Conservation (phyloP, 192 early-diverging fungal species). For the Coemansia sp. region DNA sequence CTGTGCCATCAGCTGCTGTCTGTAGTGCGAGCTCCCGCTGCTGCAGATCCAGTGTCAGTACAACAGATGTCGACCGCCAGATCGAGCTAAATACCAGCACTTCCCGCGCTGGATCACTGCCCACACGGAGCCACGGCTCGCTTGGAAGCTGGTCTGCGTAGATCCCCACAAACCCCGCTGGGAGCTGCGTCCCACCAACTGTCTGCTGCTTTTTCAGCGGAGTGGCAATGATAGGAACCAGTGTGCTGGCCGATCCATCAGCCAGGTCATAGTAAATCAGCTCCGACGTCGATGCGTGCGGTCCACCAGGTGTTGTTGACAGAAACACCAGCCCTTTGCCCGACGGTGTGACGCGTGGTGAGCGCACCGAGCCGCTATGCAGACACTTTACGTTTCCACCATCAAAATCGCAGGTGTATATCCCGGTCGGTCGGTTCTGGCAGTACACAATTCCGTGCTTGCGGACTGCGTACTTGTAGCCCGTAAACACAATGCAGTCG, state of each 20-base stretch:
- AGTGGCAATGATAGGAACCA: slow-evolving; percentile 27
- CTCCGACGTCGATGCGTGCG: slow-evolving; percentile 66
- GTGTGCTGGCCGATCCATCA: neutral
- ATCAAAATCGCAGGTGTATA: slow-evolving; percentile 56
- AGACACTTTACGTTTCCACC: slow-evolving; percentile 36
- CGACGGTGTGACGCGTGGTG: slow-evolving; percentile 62
- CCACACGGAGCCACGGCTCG: slow-evolving; percentile 28
- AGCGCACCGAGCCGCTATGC: slow-evolving; percentile 52
- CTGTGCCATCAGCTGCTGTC: slow-evolving; percentile 50
- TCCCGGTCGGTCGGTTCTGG: slow-evolving; percentile 62
- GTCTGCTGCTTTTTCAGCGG: slow-evolving; percentile 15
- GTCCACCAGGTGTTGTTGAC: slow-evolving; percentile 61
- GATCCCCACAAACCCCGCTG: slow-evolving; percentile 66
- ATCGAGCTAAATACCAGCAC: slow-evolving; percentile 31
- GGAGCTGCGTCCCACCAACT: slow-evolving; percentile 24
- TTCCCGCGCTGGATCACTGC: slow-evolving; percentile 2
- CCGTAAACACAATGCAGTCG: slow-evolving; percentile 63
- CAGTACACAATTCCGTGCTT: slow-evolving; percentile 66
- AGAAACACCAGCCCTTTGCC: slow-evolving; percentile 60
- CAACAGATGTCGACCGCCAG: slow-evolving; percentile 47
- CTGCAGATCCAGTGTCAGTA: slow-evolving; percentile 49
- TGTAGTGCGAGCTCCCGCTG: slow-evolving; percentile 57
- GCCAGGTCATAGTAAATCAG: slow-evolving; percentile 47
- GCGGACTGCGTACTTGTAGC: slow-evolving; percentile 60
- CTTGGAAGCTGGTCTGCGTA: slow-evolving; percentile 61